These are phyloP conservation scores for Wallacemonas collosoma DNA, from an alignment of 208 protist species.

Conservation along the genomic window DNA sequence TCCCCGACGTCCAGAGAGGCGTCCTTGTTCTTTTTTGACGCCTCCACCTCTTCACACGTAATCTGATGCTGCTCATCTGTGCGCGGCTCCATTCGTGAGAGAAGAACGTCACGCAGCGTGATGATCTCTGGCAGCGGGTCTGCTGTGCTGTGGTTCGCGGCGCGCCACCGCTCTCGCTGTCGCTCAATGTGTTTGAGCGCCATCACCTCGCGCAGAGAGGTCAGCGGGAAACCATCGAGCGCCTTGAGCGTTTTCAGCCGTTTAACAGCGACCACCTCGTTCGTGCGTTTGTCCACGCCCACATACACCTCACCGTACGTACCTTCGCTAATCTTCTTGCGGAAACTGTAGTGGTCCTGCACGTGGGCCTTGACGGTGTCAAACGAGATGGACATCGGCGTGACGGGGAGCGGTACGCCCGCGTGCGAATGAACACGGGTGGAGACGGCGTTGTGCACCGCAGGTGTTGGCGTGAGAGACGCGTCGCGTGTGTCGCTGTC, in stretches of 20 bases:
- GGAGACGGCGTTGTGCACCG: conserved; percentile 27
- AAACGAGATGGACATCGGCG: conserved; percentile 50
- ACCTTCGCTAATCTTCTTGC: conserved; percentile 94
- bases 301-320: conserved; percentile 97
- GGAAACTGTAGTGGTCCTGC: conserved; percentile 64
- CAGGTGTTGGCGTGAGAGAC: conserved; percentile 48
- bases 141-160: conserved; percentile 5
- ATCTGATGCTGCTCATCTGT: conserved; percentile 5
- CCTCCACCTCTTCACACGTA: background rate
- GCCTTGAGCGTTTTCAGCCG: conserved; percentile 78
- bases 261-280: conserved; percentile 77
- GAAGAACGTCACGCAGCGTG: conserved; percentile 72
- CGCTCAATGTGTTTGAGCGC: conserved; percentile 73
- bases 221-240: conserved; percentile 88
- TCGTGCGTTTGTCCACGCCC: conserved; percentile 45
- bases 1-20: background rate
- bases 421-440: conserved; percentile 47
- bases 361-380: conserved; percentile 50
- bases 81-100: conserved; percentile 31
- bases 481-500: conserved; percentile 13
- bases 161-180: conserved; percentile 46
- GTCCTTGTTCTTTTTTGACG: background rate
- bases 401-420: conserved; percentile 58
- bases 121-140: conserved; percentile 73
- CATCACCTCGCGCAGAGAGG: conserved; percentile 87